Evolutionary conservation across 164 flowering plant genomes (phyloP), one percentile per base, ranked within the genome.

Genomic region (Warburgia ugandensis): DNA sequence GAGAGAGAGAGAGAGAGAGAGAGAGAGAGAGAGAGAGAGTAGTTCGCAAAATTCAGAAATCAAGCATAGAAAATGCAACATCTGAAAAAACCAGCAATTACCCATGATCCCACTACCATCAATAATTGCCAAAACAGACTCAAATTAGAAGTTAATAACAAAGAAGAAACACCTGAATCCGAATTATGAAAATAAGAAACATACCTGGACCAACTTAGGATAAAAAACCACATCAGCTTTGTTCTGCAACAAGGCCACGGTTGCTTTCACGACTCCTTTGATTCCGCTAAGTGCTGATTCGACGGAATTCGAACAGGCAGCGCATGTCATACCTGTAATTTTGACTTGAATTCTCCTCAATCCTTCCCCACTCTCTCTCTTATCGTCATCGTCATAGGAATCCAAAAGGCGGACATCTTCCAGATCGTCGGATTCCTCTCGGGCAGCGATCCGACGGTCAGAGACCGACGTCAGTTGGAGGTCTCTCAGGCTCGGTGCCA

Each of bases 221-320:
- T 89, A 80, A 45, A 81, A 89, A 16, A 74, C 55, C 9, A 94
- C 92, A 35, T 84, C 86, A 9, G 97, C 99, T 58, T 46, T 70
- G 65, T 86, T 89, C 77, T 89, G 97, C 41, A 94, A 74, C 69
- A 94, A 58, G 14, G 96, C 89, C 7, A 89, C 99, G n/a, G 95
- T 75, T 26, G 95, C 97, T 3, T 38, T 48, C 0, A 63, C 43
- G 20, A 94, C 91, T 12, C 97, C 97, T 26, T 64, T 14, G 22
- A 84, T 46, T 20, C 64, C 45, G 30, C 10, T 37, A 9, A 94
- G 65, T 32, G 96, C 97, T 6, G 60, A 61, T 57, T 89, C 95
- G 1, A 94, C 80, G 14, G 96, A 86, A 63, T 72, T 84, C 3
- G 99, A 86, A 60, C 99, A 94, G 4, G 99, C 99, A 0, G 96